phyloP scores from a whole-genome alignment of 345 rosid genomes.

The Aethionema arabicum region DNA sequence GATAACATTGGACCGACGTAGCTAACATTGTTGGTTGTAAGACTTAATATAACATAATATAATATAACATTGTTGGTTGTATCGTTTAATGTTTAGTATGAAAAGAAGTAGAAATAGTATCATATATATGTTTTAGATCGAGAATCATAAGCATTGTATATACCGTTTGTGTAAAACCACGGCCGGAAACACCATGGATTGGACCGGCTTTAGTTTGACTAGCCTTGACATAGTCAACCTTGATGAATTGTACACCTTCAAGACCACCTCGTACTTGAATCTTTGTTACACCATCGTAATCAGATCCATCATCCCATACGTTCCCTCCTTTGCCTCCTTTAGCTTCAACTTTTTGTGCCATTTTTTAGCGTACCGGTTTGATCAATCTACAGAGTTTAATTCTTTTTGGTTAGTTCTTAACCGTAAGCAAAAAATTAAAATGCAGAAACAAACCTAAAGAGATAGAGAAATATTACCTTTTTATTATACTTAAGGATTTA shows the following conservation, averaged over 20 bases:
- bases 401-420: no score
- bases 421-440: no score
- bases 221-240: conserved; percentile 15
- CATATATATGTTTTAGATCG: no score
- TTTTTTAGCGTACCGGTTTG: background rate
- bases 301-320: conserved; percentile 25
- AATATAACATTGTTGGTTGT: no score
- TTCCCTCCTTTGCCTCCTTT: conserved; percentile 32
- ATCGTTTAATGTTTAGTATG: no score
- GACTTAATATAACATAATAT: no score
- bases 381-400: no score
- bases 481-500: background rate
- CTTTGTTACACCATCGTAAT: conserved; percentile 14
- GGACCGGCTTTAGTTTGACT: background rate
- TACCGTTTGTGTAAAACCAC: conserved; percentile 27
- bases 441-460: no score
- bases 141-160: background rate
- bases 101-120: no score
- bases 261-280: conserved; percentile 18
- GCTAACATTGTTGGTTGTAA: no score
- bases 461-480: conserved; percentile 14
- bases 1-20: no score
- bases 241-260: conserved; percentile 23
- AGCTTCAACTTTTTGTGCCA: conserved; percentile 21
- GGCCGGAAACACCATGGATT: conserved; percentile 27